Percentiles rank a stretch among this genome's conserved stretches.
These are phyloP conservation scores for Ophiostoma sp. DNA, from an alignment of 2,329 filamentous ascomycete species.

Conservation along the genomic window DNA sequence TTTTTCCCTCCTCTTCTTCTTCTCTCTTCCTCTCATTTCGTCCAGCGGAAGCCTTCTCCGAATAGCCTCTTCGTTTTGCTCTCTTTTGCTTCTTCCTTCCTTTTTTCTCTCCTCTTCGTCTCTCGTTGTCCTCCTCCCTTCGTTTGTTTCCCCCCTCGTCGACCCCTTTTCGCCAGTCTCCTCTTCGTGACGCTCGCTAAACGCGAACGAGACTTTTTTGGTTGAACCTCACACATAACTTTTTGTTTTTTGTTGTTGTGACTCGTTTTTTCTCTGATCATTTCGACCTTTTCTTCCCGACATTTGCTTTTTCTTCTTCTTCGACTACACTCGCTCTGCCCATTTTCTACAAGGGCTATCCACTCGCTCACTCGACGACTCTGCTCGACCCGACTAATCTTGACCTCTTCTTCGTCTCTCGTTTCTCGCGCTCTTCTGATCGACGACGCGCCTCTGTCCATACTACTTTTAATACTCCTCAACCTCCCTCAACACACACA, in stretches of 20 bases:
- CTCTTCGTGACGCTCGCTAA: slow-evolving; percentile 22
- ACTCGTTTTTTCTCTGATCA: not conserved
- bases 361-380: slow-evolving; percentile 13
- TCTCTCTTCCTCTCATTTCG: slow-evolving; percentile 6
- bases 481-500: not conserved
- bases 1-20: not conserved
- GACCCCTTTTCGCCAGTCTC: not conserved
- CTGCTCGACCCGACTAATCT: not conserved
- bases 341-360: not conserved
- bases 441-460: slow-evolving; percentile 3
- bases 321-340: slow-evolving; percentile 12
- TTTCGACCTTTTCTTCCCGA: not conserved
- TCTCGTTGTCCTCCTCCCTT: slow-evolving; percentile 3
- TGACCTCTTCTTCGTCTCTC: slow-evolving; percentile 4
- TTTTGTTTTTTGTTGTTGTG: slow-evolving; percentile 6
- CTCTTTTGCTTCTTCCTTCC: not conserved
- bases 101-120: slow-evolving; percentile 13
- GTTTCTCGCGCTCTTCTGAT: not conserved
- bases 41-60: slow-evolving; percentile 11
- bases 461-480: not conserved
- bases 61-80: slow-evolving; percentile 5
- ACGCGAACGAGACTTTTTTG: slow-evolving; percentile 14
- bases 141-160: not conserved
- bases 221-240: not conserved
- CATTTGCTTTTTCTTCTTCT: not conserved